A percentile compares a stretch with the other conserved stretches of the same genome.
Conservation (phyloP, 768 basidiomycete genomes). For the Suillus discolor region DNA sequence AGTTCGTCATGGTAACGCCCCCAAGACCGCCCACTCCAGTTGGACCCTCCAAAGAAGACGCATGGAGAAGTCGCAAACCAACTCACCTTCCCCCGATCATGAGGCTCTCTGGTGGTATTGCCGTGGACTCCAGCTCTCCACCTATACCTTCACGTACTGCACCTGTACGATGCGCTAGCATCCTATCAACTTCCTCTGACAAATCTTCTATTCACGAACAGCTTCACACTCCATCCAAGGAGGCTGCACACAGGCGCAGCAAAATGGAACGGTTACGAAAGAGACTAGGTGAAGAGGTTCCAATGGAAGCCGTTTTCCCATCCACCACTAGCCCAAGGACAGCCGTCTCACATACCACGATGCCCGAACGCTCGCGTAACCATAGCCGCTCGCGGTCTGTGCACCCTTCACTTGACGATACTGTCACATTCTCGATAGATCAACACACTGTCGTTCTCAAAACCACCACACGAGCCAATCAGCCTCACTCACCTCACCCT, state of each 20-base stretch:
- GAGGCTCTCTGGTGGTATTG: constrained; percentile 13
- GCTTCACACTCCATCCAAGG: constrained; percentile 32
- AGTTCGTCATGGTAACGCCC: constrained; percentile 4
- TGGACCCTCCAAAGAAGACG: constrained; percentile 14
- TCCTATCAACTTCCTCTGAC: constrained; percentile 23
- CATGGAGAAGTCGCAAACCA: constrained; percentile 30
- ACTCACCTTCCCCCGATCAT: constrained; percentile 30
- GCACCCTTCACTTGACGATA: constrained; percentile 19
- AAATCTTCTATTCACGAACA: constrained; percentile 28
- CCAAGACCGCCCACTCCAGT: constrained; percentile 7
- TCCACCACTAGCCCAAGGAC: constrained; percentile 14
- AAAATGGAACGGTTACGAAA: constrained; percentile 68
- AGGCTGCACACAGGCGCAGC: constrained; percentile 44
- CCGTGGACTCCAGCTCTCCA: constrained; percentile 11
- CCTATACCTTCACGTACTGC: constrained; percentile 12
- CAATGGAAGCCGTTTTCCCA: constrained; percentile 62
- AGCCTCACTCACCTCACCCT: constrained; percentile 14
- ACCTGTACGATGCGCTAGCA: constrained; percentile 20
- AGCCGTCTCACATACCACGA: constrained; percentile 9
- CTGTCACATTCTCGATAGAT: constrained; percentile 28
- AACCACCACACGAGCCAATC: constrained; percentile 18
- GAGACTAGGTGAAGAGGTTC: constrained; percentile 65
- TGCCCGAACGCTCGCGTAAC: constrained; percentile 4
- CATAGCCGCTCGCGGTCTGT: constrained; percentile 13
- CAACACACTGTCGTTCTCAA: constrained; percentile 26